Percentiles rank a stretch among this genome's conserved stretches.
Evolutionary conservation across 768 basidiomycete species (phyloP).

Genomic region (Sarcodon aspratus): DNA sequence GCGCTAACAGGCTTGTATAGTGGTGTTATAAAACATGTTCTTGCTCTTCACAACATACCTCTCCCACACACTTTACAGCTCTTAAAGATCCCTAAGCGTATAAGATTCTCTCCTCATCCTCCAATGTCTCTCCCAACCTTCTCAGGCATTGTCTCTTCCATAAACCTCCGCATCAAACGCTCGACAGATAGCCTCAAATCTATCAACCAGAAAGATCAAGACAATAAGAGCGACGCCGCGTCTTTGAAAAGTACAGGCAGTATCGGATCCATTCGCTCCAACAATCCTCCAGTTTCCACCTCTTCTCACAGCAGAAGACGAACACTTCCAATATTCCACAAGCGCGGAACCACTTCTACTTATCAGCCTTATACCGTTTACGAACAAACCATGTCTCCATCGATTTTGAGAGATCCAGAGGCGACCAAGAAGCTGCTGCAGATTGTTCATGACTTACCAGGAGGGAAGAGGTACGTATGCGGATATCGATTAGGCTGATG

Average conservation of each 20-base stretch:
- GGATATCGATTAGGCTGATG: too few relatives aligned
- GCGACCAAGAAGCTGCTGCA: constrained; percentile 41
- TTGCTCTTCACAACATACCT: too few relatives aligned
- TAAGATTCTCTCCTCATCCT: background rate
- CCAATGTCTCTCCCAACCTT: background rate
- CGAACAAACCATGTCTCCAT: constrained; percentile 39
- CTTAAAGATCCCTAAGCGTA: too few relatives aligned
- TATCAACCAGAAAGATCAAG: background rate
- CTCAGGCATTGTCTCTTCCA: background rate
- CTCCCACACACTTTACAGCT: too few relatives aligned
- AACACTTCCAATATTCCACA: background rate
- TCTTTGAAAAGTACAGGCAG: background rate
- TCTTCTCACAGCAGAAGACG: background rate
- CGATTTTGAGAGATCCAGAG: constrained; percentile 53
- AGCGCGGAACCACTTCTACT: background rate
- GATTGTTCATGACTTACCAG: constrained; percentile 41
- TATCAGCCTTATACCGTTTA: constrained; percentile 27
- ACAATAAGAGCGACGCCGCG: background rate
- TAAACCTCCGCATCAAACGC: background rate
- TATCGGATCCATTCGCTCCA: background rate
- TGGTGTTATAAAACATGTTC: too few relatives aligned
- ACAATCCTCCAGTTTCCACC: background rate
- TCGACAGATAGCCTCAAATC: background rate
- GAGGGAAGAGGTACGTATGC: constrained; percentile 28
- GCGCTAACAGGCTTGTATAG: too few relatives aligned